These are phyloP conservation scores for Dalbergia oliveri DNA, from an alignment of 306 rosid species.

Conservation along the genomic window DNA sequence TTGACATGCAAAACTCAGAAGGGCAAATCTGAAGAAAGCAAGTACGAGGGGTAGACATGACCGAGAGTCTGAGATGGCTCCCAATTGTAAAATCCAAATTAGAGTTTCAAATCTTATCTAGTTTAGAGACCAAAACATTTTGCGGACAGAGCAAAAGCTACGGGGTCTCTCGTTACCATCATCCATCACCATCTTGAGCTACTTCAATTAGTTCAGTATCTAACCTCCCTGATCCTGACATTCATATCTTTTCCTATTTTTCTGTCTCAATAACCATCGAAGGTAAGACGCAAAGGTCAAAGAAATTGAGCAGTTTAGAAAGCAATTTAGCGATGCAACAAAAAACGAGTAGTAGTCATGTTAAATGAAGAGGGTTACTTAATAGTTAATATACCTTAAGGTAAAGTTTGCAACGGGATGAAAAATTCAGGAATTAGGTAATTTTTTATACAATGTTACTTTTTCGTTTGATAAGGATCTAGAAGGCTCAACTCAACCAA, in stretches of 20 bases:
- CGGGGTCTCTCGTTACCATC: slow-evolving; percentile 24
- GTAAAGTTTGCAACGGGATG: too few relatives aligned
- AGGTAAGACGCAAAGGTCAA: background rate
- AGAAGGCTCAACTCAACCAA: too few relatives aligned
- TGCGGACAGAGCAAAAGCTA: slow-evolving; percentile 28
- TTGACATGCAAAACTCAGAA: background rate
- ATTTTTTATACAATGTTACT: too few relatives aligned
- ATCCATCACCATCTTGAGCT: slow-evolving; percentile 29
- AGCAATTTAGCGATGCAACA: background rate
- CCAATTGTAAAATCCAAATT: too few relatives aligned
- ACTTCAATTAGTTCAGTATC: background rate
- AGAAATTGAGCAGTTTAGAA: background rate
- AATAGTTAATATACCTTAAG: too few relatives aligned
- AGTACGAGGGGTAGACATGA: slow-evolving; percentile 6
- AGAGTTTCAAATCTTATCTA: slow-evolving; percentile 22
- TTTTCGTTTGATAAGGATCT: too few relatives aligned
- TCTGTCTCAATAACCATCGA: background rate
- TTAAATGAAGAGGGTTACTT: too few relatives aligned
- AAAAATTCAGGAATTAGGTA: too few relatives aligned
- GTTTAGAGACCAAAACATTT: slow-evolving; percentile 3
- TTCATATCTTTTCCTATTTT: background rate
- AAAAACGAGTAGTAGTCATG: background rate
- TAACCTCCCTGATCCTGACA: slow-evolving; percentile 7
- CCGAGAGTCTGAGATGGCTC: too few relatives aligned
- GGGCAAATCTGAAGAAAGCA: slow-evolving; percentile 32